Conservation (phyloP, 805 yeast species). For the Metschnikowia continentalis region DNA sequence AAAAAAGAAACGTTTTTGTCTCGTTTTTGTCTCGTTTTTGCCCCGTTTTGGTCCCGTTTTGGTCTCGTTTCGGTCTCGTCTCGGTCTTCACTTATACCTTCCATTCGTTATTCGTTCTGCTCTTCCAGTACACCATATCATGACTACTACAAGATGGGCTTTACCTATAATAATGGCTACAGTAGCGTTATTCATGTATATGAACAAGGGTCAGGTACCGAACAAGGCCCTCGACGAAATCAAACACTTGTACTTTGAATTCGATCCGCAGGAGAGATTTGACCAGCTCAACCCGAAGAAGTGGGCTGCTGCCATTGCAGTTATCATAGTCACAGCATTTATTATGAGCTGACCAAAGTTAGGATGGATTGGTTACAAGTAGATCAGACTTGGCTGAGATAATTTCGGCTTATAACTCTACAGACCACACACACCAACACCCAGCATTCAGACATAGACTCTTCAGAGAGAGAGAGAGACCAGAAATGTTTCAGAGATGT, state of each 20-base stretch:
- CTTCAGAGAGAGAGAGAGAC: too few relatives aligned
- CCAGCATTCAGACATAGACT: too few relatives aligned
- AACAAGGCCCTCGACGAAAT: neutral
- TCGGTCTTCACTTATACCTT: too few relatives aligned
- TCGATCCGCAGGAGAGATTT: slow-evolving; percentile 14
- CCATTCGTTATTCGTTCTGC: neutral
- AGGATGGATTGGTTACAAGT: neutral
- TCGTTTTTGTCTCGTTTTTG: too few relatives aligned
- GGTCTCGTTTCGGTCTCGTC: too few relatives aligned
- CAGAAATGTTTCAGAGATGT: too few relatives aligned
- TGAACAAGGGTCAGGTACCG: neutral
- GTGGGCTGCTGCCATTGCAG: slow-evolving; percentile 10
- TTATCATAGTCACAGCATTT: slow-evolving; percentile 7
- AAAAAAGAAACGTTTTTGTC: too few relatives aligned
- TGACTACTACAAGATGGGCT: neutral
- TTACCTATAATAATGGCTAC: neutral
- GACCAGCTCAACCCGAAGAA: slow-evolving; percentile 9
- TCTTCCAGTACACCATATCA: neutral
- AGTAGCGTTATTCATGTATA: neutral
- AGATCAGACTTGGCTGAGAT: too few relatives aligned
- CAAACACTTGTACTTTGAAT: slow-evolving; percentile 9
- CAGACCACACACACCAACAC: too few relatives aligned
- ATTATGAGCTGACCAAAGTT: slow-evolving; percentile 1
- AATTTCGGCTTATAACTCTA: too few relatives aligned
- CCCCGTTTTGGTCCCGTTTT: too few relatives aligned